Percentiles rank a stretch among this genome's conserved stretches.
phyloP scores from a whole-genome alignment of 2,329 filamentous ascomycete genomes.

The Orbilia brochopaga region DNA sequence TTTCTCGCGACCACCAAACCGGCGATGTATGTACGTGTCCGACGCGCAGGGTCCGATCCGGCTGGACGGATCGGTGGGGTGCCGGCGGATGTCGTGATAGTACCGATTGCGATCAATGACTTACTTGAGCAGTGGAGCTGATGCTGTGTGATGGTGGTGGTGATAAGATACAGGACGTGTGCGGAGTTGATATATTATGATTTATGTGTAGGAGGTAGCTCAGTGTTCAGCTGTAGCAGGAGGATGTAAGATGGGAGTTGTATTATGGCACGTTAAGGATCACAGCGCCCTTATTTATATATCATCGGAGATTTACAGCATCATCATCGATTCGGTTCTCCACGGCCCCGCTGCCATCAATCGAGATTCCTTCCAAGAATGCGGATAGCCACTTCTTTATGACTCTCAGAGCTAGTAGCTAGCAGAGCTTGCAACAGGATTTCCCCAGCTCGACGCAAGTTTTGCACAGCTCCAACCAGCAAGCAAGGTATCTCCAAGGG shows the following conservation, averaged over 20 bases:
- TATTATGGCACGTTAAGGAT: too few relatives aligned
- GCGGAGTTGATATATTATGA: not conserved
- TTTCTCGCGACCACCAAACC: too few relatives aligned
- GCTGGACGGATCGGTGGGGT: not conserved
- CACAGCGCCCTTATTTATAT: constrained; percentile 13
- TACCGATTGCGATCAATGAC: constrained; percentile 8
- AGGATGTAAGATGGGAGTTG: not conserved
- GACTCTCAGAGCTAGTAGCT: not conserved
- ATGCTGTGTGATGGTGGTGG: not conserved
- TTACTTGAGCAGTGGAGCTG: constrained; percentile 9
- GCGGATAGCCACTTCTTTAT: not conserved
- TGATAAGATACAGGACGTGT: not conserved
- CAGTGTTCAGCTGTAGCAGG: too few relatives aligned
- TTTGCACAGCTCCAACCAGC: not conserved
- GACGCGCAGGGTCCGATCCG: constrained; percentile 8
- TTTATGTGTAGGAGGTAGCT: constrained; percentile 10
- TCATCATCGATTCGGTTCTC: not conserved
- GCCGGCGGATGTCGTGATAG: constrained; percentile 20
- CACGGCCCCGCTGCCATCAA: not conserved
- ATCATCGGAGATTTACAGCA: constrained; percentile 17
- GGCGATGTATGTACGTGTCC: too few relatives aligned
- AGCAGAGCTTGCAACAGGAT: not conserved
- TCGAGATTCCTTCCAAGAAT: too few relatives aligned
- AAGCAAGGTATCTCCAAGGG: not conserved
- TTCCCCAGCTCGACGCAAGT: too few relatives aligned